Evolutionary conservation across 345 rosid species (phyloP), one percentile per base, ranked within the genome.

Genomic region (Ceriops zippeliana): DNA sequence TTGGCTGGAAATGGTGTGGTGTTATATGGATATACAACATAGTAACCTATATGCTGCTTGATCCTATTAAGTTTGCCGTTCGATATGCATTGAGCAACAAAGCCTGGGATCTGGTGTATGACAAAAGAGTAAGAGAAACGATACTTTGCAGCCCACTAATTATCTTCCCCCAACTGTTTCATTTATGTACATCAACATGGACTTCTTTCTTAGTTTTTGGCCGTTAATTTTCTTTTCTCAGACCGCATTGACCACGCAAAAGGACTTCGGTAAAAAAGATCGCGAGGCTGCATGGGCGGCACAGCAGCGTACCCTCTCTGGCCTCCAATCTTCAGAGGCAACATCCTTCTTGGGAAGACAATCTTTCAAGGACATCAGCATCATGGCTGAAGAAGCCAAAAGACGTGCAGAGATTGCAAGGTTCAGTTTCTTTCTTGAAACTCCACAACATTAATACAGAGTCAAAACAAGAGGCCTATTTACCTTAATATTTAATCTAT

Each of bases 1-100:
- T 89, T 34, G 98, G 97, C 9, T 90, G 97, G 96, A 78, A 78
- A 20, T 90, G 98, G 92, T 68, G 83, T 1, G 91, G 87, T 16
- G 88, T 85, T 67, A 82, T 93, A 57, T 93, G 97, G 98, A 37
- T 87, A 22, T 93, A 78, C 81, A 90, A 87, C 80, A 80, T 86
- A 17, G 63, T 87, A 35, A 76, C 82, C 13, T 93, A 89, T 69
- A 57, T 82, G 81, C 61, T 87, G 57, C 92, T 90, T 65, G 98
- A 93, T 83, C 98, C 97, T 26, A 90, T 93, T 75, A 93, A 93
- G 54, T 86, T 90, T 21, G 78, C 75, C 6, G 93, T 90, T 57
- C 80, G 86, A 63, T 93, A 87, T 80, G 93, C 86, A 8, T 77
- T 89, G 52, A 90, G 92, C 51, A 96, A 96, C 9, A 81, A 78